Evolutionary conservation across 148 eudicot species (phyloP).

Genomic region (Arctostaphylos glauca): DNA sequence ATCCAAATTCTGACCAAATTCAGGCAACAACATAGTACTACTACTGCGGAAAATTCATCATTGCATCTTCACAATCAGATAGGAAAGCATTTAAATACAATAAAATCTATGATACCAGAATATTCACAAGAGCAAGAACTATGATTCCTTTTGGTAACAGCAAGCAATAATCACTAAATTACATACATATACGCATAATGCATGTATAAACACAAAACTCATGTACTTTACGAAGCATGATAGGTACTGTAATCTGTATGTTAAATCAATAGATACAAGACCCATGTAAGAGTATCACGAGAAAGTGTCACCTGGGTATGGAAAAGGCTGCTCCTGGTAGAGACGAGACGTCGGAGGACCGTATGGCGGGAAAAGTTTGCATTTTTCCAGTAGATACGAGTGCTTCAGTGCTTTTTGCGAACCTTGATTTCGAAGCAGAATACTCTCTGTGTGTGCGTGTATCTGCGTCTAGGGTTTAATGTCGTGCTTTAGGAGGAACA

Average conservation of each 20-base stretch:
- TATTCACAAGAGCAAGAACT: neutral
- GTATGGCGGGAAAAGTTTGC: neutral
- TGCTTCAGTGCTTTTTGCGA: no score
- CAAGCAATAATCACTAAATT: neutral
- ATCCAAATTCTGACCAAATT: neutral
- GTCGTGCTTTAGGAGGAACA: neutral
- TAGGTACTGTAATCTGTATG: neutral
- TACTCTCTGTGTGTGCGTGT: no score
- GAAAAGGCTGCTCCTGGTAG: conserved; percentile 4
- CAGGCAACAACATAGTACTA: neutral
- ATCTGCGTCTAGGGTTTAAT: neutral
- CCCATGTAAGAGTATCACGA: neutral
- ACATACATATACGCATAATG: neutral
- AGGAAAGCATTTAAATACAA: conserved; percentile 2
- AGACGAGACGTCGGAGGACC: conserved; percentile 2
- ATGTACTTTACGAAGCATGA: neutral
- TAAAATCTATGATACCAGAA: neutral
- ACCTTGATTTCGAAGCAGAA: no score
- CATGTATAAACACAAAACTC: neutral
- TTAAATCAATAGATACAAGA: neutral
- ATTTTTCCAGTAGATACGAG: neutral
- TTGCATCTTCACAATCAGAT: no score
- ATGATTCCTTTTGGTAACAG: neutral
- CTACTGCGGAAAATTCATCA: neutral
- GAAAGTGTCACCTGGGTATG: conserved; percentile 15